phyloP scores from a whole-genome alignment of 1,139 yeast species.

The Saccharomyces hybrid region DNA sequence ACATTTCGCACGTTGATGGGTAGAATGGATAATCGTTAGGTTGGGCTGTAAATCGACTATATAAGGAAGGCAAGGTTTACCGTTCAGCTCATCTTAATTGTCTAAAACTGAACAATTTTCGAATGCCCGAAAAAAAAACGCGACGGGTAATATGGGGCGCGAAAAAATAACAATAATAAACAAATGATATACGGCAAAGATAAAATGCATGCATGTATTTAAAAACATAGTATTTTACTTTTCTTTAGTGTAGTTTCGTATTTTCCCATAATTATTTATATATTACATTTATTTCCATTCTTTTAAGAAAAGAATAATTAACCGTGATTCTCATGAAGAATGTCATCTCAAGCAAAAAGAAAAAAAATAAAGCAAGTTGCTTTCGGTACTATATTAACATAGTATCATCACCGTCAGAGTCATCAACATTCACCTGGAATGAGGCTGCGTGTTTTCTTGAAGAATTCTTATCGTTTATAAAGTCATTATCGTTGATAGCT shows the following conservation, averaged over 20 bases:
- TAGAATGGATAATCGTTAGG: background rate
- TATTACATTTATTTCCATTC: background rate
- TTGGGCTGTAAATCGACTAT: background rate
- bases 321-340: background rate
- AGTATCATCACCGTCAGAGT: background rate
- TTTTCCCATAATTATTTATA: background rate
- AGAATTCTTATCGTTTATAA: background rate
- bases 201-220: background rate
- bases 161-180: background rate
- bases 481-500: background rate
- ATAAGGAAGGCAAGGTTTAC: background rate
- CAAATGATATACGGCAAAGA: background rate
- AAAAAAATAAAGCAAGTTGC: background rate
- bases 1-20: slow-evolving; percentile 34
- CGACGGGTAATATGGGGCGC: background rate
- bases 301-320: background rate
- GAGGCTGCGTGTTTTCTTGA: slow-evolving; percentile 1
- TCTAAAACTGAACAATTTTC: background rate
- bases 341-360: background rate
- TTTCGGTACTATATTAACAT: background rate
- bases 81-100: background rate
- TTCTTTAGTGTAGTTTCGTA: background rate
- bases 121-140: background rate
- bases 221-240: background rate
- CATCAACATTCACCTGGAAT: slow-evolving; percentile 5